phyloP scores from a whole-genome alignment of 148 eudicot species.

The Cornus kousa region DNA sequence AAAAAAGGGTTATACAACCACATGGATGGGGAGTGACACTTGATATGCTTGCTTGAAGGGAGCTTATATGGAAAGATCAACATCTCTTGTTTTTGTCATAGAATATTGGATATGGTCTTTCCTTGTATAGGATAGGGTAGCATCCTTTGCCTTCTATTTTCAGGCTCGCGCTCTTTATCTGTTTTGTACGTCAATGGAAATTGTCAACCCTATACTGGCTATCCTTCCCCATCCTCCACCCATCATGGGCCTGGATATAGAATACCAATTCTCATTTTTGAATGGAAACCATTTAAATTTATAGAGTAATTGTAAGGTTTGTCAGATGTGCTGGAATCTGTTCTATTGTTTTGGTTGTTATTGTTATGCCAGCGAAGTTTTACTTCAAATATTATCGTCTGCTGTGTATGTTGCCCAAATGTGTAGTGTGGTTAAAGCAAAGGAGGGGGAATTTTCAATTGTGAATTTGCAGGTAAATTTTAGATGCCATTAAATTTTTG shows the following conservation, averaged over 20 bases:
- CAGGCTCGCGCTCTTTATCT: background rate
- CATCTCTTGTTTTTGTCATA: background rate
- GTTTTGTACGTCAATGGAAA: background rate
- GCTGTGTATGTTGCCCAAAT: background rate
- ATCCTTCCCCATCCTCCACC: background rate
- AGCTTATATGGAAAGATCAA: background rate
- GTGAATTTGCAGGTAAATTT: too few species aligned
- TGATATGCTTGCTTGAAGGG: conserved; percentile 6
- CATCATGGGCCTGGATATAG: background rate
- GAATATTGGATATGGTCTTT: background rate
- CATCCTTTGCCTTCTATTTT: background rate
- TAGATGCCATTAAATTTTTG: too few species aligned
- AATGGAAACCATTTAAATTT: background rate
- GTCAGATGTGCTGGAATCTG: background rate
- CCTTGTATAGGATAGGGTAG: conserved; percentile 6
- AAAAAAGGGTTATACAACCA: background rate
- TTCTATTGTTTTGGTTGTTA: background rate
- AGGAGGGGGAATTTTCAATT: too few species aligned
- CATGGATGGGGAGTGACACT: background rate
- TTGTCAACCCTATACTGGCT: too few species aligned
- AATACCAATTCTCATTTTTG: conserved; percentile 8
- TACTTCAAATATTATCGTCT: background rate
- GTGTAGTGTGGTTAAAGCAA: too few species aligned
- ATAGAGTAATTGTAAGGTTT: background rate
- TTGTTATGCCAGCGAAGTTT: background rate